A percentile compares a stretch with the other conserved stretches of the same genome.
These are phyloP conservation scores for Chalaropsis thielavioides DNA, from an alignment of 2,329 filamentous ascomycete genomes.

Conservation along the genomic window DNA sequence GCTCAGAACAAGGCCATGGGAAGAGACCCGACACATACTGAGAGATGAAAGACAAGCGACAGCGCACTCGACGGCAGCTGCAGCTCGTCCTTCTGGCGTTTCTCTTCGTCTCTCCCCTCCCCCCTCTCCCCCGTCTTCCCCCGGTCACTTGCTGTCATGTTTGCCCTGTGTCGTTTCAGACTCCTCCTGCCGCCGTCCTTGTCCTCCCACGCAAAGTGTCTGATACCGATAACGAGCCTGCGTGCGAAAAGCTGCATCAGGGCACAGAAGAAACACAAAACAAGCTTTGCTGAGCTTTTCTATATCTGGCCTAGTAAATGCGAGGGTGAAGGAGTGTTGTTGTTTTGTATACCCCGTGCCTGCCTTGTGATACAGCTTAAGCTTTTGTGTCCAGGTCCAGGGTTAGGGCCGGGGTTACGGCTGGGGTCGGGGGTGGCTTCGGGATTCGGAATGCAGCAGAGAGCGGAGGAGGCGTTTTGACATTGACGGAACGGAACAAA, in stretches of 20 bases:
- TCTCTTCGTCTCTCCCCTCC: not conserved
- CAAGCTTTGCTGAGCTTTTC: not conserved
- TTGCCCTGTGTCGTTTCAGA: not conserved
- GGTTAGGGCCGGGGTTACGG: not conserved
- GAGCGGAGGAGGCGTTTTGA: not conserved
- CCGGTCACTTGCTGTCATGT: not conserved
- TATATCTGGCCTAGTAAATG: not conserved
- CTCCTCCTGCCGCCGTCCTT: not conserved
- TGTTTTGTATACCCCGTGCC: not conserved
- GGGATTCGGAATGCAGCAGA: too few relatives aligned
- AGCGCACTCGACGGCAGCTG: not conserved
- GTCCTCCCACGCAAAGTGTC: not conserved
- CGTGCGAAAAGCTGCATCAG: not conserved
- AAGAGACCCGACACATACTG: too few relatives aligned
- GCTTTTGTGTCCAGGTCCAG: not conserved
- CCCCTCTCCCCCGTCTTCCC: not conserved
- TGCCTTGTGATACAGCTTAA: not conserved
- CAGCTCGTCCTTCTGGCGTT: not conserved
- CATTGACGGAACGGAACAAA: not conserved
- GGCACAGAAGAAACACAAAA: constrained; percentile 3
- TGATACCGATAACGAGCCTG: not conserved
- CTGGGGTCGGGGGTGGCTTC: too few relatives aligned
- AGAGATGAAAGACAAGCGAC: not conserved
- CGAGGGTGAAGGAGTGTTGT: not conserved
- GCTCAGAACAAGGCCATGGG: too few relatives aligned